phyloP scores from a whole-genome alignment of 2,329 filamentous ascomycete genomes.

The Graphiopsis chlorocephala region DNA sequence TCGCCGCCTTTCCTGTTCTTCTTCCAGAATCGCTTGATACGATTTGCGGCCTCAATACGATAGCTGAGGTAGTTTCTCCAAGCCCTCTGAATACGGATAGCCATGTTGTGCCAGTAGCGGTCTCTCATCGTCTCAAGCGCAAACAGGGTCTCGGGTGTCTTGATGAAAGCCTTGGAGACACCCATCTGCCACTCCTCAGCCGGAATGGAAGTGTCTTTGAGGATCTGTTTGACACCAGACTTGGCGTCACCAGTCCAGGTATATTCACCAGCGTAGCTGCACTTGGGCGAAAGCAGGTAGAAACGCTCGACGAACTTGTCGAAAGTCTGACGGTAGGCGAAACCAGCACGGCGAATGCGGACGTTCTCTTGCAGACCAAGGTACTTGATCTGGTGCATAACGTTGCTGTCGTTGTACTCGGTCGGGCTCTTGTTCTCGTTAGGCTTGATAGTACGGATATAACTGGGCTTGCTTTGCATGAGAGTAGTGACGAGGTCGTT shows the following conservation, averaged over 20 bases:
- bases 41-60: conserved; percentile 83
- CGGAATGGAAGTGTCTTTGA: conserved; percentile 95
- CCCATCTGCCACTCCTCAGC: conserved; percentile 96
- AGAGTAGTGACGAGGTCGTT: conserved; percentile 92
- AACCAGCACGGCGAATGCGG: conserved; percentile 90
- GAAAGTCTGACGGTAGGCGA: conserved; percentile 94
- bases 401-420: conserved; percentile 89
- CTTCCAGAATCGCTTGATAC: conserved; percentile 94
- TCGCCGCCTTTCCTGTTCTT: conserved; percentile 80
- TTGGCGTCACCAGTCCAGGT: conserved; percentile 89
- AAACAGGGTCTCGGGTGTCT: conserved; percentile 94
- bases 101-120: conserved; percentile 99
- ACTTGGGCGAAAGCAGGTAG: conserved; percentile 89
- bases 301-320: conserved; percentile 98
- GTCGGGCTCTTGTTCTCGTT: conserved; percentile 97
- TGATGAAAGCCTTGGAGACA: conserved; percentile 95
- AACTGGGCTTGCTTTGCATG: conserved; percentile 96
- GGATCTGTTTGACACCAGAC: conserved; percentile 83
- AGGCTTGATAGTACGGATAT: conserved; percentile 98
- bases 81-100: conserved; percentile 91
- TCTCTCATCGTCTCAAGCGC: conserved; percentile 97
- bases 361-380: conserved; percentile 99
- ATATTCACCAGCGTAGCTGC: conserved; percentile 94
- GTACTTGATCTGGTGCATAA: conserved; percentile 98
- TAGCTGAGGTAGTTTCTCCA: conserved; percentile 97